Conservation (phyloP, 768 basidiomycete genomes). For the Tylopilus subfusipes region DNA sequence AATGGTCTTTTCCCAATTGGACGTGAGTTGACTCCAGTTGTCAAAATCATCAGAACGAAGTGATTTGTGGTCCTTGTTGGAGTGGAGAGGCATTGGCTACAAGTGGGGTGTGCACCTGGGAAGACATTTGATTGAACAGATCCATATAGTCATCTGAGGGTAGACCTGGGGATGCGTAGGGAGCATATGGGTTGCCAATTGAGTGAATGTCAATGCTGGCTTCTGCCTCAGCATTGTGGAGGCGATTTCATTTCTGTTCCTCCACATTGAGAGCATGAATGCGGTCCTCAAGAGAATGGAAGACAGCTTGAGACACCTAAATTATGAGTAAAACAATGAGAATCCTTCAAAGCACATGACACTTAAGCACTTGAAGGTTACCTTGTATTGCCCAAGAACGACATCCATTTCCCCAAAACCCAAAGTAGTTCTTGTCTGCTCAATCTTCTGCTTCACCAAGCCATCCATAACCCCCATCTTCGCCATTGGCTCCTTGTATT, state of each 20-base stretch:
- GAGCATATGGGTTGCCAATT: conserved; percentile 69
- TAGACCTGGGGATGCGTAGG: conserved; percentile 65
- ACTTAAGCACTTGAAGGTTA: conserved; percentile 27
- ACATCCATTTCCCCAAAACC: conserved; percentile 66
- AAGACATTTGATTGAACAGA: too few relatives aligned
- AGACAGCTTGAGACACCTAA: conserved; percentile 80
- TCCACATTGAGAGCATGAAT: conserved; percentile 80
- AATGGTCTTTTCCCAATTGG: conserved; percentile 69
- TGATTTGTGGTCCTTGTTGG: conserved; percentile 76
- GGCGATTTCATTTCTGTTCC: conserved; percentile 76
- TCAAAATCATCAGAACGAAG: conserved; percentile 80
- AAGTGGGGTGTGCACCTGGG: conserved; percentile 73
- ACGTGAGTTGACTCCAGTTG: conserved; percentile 71
- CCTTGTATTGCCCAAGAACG: conserved; percentile 82
- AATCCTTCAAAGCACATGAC: neutral
- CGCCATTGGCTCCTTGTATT: conserved; percentile 70
- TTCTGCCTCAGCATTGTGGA: conserved; percentile 72
- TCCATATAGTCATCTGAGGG: too few relatives aligned
- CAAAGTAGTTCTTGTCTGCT: conserved; percentile 54
- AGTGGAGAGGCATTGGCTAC: conserved; percentile 81
- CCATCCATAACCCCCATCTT: conserved; percentile 58
- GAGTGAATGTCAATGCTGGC: conserved; percentile 59
- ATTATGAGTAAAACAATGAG: neutral
- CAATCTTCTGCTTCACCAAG: conserved; percentile 54
- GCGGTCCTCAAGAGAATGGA: conserved; percentile 86